These are phyloP conservation scores for Amanita muscaria DNA, from an alignment of 768 basidiomycete species.

Conservation along the genomic window DNA sequence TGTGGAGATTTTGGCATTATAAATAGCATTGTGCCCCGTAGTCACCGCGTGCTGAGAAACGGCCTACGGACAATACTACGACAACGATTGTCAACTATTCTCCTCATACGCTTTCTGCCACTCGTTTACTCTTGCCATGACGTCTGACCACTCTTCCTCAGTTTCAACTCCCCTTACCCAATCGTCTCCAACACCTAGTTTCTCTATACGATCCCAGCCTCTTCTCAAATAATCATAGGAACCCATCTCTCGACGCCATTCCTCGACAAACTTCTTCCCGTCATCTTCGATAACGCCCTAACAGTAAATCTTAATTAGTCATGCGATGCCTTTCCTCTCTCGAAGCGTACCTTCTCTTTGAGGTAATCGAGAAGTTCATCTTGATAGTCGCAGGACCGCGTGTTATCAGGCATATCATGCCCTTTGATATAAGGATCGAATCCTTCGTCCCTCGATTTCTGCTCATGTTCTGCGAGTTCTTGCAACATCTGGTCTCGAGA, in stretches of 20 bases:
- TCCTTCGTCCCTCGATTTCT: constrained; percentile 28
- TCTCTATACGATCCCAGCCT: constrained; percentile 39
- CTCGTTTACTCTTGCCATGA: constrained; percentile 37
- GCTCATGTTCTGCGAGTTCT: constrained; percentile 34
- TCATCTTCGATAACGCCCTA: constrained; percentile 32
- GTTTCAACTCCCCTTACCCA: constrained; percentile 44
- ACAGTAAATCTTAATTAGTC: constrained; percentile 1
- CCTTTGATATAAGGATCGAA: constrained; percentile 42
- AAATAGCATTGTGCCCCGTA: too few relatives aligned
- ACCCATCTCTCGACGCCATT: constrained; percentile 34
- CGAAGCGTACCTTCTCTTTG: constrained; percentile 18
- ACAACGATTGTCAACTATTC: too few relatives aligned
- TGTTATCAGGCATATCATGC: constrained; percentile 30
- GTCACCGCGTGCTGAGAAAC: too few relatives aligned
- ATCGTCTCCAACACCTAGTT: constrained; percentile 25
- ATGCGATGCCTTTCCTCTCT: not conserved
- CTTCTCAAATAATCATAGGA: constrained; percentile 27
- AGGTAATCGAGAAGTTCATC: constrained; percentile 28
- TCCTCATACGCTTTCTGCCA: constrained; percentile 50
- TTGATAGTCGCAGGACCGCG: constrained; percentile 31
- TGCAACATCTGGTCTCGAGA: constrained; percentile 29
- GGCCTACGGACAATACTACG: too few relatives aligned
- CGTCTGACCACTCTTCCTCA: constrained; percentile 41
- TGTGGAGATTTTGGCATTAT: too few relatives aligned
- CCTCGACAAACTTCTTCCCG: constrained; percentile 38